Base-by-base conservation (phyloP, 2,329 filamentous ascomycete species). In the Alternaria metachromatica region DNA sequence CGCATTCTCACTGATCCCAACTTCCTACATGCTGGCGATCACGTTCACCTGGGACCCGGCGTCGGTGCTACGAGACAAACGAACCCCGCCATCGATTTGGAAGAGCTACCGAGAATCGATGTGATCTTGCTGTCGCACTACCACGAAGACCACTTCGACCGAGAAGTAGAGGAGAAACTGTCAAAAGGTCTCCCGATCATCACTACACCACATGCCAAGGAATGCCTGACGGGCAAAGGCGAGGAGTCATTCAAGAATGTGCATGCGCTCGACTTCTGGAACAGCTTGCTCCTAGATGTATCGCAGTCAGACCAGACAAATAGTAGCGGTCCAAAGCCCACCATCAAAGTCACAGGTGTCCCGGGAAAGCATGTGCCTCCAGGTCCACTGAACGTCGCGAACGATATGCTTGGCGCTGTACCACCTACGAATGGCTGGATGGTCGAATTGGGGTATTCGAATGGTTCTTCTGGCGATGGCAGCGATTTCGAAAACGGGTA, bases 361-460 rank as follows among this genome's bases (percentile, higher is more conserved):
- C 89, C 89, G 0, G 89, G 87, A 2, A 89, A 90, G 71, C 89
- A 91, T 72, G 84, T 91, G 6, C 84, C 85, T 1, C 76, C 79
- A 20, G 72, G 81, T 2, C 81, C 79, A 1, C 71, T 85, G 3
- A 68, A 81, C 18, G 75, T 80, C 13, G 82, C 79, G 15, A 87
- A 87, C 70, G 81, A 86, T 26, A 50, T 84, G 9, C 78, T 85
- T n/a, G 70, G 78, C 21, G 85, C 84, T 1, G 84, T 90, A 5
- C 89, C 89, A 5, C 89, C 88, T 3, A 89, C 86, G 1, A 90
- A 90, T 71, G 88, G 89, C 30, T 91, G 88, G 88, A 86, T 91
- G 79, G 64, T 91, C 5, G 88, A 91, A 74, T 78, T 91, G 10
- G 88, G 88, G 1, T 83, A 86, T 67, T 76, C 65, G 26, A 60